Conservation (phyloP, 306 rosid genomes). For the Lupinus albus region DNA sequence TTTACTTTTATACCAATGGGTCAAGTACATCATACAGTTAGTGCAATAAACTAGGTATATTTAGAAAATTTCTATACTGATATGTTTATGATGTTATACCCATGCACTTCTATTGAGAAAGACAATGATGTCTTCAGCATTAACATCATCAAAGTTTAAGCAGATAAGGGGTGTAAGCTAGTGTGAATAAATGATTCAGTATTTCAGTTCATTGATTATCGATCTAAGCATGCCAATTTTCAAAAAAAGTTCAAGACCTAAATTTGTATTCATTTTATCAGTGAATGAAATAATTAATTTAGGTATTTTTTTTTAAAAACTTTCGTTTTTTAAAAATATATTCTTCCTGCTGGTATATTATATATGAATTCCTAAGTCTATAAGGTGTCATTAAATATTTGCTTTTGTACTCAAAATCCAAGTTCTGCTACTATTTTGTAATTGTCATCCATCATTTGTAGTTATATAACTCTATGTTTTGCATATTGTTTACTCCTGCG, state of each 20-base stretch:
- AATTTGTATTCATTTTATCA: neutral
- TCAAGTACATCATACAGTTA: neutral
- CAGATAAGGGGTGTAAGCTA: neutral
- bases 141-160: neutral
- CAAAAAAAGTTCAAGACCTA: neutral
- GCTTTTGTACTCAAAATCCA: neutral
- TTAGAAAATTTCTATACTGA: neutral
- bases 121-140: neutral
- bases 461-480: neutral
- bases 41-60: neutral
- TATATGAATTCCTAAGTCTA: slow-evolving; percentile 3
- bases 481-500: neutral
- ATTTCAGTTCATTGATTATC: neutral
- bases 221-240: neutral
- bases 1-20: neutral
- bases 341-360: neutral
- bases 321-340: neutral
- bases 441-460: neutral
- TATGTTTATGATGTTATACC: neutral
- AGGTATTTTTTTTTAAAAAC: neutral
- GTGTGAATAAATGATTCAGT: neutral
- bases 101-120: neutral
- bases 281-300: slow-evolving; percentile 1
- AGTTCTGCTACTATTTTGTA: slow-evolving; percentile 2
- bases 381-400: neutral